Base-by-base conservation (phyloP, 306 rosid species). In the Crotalaria pallida region DNA sequence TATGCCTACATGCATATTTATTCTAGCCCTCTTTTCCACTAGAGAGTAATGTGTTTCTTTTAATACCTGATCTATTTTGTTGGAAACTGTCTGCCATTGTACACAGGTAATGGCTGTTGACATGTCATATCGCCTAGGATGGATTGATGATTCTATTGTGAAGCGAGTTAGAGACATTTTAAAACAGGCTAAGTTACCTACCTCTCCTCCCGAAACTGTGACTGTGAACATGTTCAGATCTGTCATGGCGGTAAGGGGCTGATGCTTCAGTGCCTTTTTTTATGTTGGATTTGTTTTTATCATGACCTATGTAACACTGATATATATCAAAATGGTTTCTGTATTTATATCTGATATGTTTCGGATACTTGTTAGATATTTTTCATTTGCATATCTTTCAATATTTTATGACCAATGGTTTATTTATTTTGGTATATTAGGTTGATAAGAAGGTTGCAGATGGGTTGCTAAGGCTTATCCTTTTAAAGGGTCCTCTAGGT, bases 391-490 rank as follows among this genome's bases (percentile, higher is more conserved):
- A n/a, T n/a, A n/a, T n/a, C n/a, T n/a, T n/a, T n/a, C n/a, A n/a
- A n/a, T n/a, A n/a, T n/a, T n/a, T n/a, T 3, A 27, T 61, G 48
- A 63, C 40, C 51, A 45, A 75, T 60, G 27, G 17, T 27, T 62
- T 11, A 65, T 64, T 77, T 76, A 21, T 58, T 75, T 51, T 40
- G 79, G 58, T 49, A 49, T 80, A 69, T 71, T 88, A 95, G 96
- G 93, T 95, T 18, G 99, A 91, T 79, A 87, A 91, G 85, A 95
- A 91, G 86, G 97, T 95, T 26, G 99, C 97, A 41, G 97, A 91
- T 59, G 97, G 99, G 38, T 80, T 95, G 58, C 86, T 89, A 33
- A 84, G 97, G 62, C 97, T 95, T 67, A 85, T 89, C 70, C 96
- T 95, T 76, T 82, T 91, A 41, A 91, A 82, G 76, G 99, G 99